Evolutionary conservation across 345 rosid genomes (phyloP), one percentile per base, ranked within the genome.

Genomic region (Eucalyptus fibrosa): DNA sequence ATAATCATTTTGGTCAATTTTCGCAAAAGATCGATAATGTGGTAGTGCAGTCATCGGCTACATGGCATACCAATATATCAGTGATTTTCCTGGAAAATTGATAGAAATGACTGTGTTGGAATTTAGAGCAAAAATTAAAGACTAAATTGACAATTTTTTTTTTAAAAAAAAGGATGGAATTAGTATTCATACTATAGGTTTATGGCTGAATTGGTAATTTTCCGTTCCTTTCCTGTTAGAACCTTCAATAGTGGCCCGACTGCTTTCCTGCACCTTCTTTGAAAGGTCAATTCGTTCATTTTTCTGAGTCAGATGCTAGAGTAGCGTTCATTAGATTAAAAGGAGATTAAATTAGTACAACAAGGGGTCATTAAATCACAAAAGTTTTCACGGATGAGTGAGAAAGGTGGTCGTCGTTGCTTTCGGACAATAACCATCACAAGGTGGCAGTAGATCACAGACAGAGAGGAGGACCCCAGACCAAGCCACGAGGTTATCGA

Each of bases 11-110:
- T 24, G 2, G 13, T 56, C 62, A 24, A 53, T 53, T 8, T 53
- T 53, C 10, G 0, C 26, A 53, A 53, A 19, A 53, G 24, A 53
- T 19, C 2, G 11, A 53, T 19, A 53, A 53, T 0, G 6, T 56
- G 62, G 13, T 24, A 56, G 62, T 56, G 12, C 0, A 24, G 1
- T 24, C 30, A 24, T 24, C 30, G 0, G 1, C 12, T 56, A 56
- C 62, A 24, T 56, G 30, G 0, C 30, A 56, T 24, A 24, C 0
- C 19, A 24, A 1, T 56, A 24, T 1, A 0, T 56, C 0, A 9
- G 62, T 24, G 13, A 56, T 56, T 0, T 24, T 56, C 3, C n/a
- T n/a, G 0, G 13, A 56, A 56, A 56, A 56, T 56, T 10, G 7
- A 10, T 0, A 10, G 6, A 56, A 56, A 56, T 21, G 28, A 24